Evolutionary conservation across 1,284 basidiomycete species (phyloP), one percentile per base, ranked within the genome.

Genomic region (Ceratobasidium sp.): DNA sequence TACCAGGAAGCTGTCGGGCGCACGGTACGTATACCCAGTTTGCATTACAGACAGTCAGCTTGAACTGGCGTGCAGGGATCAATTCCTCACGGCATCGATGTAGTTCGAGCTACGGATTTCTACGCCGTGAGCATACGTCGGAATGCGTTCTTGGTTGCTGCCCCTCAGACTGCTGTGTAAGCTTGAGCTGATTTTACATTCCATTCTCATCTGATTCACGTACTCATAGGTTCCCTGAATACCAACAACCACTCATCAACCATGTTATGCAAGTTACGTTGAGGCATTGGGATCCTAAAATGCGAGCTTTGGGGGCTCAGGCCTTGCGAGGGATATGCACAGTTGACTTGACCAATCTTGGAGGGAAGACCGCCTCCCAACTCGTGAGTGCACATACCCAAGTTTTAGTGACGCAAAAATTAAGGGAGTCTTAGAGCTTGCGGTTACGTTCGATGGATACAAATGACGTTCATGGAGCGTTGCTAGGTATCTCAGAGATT

Each of bases 1-100:
- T 99, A 95, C 81, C 98, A 99, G 81, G 98, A 99, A 82, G 92
- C 93, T 79, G 98, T 98, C 51, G 98, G 98, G 9, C 86, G 98
- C 79, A 92, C 93, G 83, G 95, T 96, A 79, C 82, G 89, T 83
- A 31, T 34, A 13, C 53, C 37, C 19, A 58, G n/a, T 1, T 49
- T 56, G 27, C 22, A 41, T 48, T 34, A 24, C 24, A 24, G 59
- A 34, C 5, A 46, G 74, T 74, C 58, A 64, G 75, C 75, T 68
- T 59, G 16, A 66, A 75, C 75, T 59, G 74, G 37, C 53, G 59
- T 78, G 34, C 79, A 58, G 97, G 94, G 90, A 87, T 64, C 83
- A 96, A 68, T 96, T 98, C 92, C 94, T 49, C 91, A 96, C 82
- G 98, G 98, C 0, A 98, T 99, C 75, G 94, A 96, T 79, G 90